These are phyloP conservation scores for Bolboschoenus planiculmis DNA, from an alignment of 176 grass and related monocot species.

Conservation along the genomic window DNA sequence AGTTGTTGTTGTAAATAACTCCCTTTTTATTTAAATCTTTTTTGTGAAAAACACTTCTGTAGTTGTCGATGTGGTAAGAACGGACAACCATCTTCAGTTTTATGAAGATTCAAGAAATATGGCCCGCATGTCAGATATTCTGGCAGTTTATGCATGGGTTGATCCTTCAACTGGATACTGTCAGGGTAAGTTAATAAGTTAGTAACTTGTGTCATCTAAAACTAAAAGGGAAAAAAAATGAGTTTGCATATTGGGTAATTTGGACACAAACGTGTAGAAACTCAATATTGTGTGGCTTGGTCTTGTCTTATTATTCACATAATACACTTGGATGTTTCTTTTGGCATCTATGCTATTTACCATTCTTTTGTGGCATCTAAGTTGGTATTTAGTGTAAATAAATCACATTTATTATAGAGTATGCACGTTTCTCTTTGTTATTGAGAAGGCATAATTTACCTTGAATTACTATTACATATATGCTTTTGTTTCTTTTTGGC, in stretches of 20 bases:
- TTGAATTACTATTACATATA: background rate
- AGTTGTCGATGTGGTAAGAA: conserved; percentile 99
- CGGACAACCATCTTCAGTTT: conserved; percentile 91
- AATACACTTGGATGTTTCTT: background rate
- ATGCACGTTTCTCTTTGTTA: background rate
- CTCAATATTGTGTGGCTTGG: background rate
- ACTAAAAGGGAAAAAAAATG: conserved; percentile 13
- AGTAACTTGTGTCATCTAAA: conserved; percentile 28
- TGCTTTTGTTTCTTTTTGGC: background rate
- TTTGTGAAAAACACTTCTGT: conserved; percentile 20
- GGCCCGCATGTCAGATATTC: conserved; percentile 99
- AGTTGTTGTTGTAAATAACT: background rate
- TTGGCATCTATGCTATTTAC: background rate
- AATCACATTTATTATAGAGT: background rate
- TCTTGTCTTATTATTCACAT: background rate
- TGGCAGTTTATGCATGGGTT: conserved; percentile 99
- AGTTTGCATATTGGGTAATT: background rate
- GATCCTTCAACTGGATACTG: conserved; percentile 98
- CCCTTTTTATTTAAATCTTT: background rate
- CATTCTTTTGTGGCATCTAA: background rate
- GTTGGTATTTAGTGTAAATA: background rate
- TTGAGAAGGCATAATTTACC: background rate
- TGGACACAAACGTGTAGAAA: background rate
- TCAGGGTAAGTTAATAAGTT: conserved; percentile 52
- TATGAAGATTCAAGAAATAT: conserved; percentile 97